phyloP scores from a whole-genome alignment of 108 stramenopile genomes.

The Nitzschia palea region DNA sequence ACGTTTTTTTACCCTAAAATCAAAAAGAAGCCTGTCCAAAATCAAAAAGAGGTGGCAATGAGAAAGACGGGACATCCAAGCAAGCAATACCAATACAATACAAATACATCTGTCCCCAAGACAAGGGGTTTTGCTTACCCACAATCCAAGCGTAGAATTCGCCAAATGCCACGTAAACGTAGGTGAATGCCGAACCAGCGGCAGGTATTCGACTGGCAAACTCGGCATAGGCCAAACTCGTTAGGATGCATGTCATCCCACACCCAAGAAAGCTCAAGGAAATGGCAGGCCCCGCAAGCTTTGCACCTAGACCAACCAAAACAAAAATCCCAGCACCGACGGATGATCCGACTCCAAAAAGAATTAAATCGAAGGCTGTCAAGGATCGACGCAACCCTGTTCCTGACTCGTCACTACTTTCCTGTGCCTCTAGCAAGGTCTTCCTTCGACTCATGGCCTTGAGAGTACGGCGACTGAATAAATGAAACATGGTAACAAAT shows the following conservation, averaged over 20 bases:
- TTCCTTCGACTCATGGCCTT: conserved; percentile 15
- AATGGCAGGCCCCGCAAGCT: conserved; percentile 80
- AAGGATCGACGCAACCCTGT: conserved; percentile 34
- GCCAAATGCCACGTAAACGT: conserved; percentile 70
- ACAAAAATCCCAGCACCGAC: conserved; percentile 88
- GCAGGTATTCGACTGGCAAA: conserved; percentile 72
- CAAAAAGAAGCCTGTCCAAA: not conserved
- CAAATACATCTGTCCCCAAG: too few species aligned
- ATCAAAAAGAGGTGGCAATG: too few species aligned
- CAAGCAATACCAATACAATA: not conserved
- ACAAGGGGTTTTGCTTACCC: conserved; percentile 51
- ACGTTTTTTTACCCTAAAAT: not conserved
- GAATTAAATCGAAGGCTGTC: conserved; percentile 38
- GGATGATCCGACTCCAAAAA: conserved; percentile 50
- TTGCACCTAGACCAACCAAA: conserved; percentile 73
- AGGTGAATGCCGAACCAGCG: conserved; percentile 79
- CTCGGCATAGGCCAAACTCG: conserved; percentile 85
- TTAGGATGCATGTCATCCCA: conserved; percentile 70
- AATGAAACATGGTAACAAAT: too few species aligned
- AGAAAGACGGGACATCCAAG: not conserved
- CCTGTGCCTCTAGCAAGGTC: conserved; percentile 19
- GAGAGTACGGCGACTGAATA: conserved; percentile 11
- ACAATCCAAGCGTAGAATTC: conserved; percentile 56
- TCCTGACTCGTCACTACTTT: conserved; percentile 14
- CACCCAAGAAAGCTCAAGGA: conserved; percentile 68